Base-by-base conservation (phyloP, 2,329 filamentous ascomycete genomes). In the Proliferodiscus dingleyae region DNA sequence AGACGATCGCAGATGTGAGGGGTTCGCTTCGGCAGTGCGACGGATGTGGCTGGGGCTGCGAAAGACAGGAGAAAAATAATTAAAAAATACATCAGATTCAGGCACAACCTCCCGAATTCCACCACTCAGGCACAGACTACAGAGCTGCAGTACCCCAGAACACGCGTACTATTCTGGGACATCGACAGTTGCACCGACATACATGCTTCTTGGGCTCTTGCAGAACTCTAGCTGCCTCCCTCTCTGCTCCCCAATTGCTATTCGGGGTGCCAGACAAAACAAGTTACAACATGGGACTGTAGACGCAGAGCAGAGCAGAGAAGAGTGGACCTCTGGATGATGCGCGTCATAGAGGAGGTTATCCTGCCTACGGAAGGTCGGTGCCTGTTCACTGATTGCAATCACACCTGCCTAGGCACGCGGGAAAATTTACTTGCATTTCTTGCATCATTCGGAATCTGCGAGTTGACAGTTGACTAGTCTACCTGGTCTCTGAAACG, bases 371-470 rank as follows among this genome's bases (percentile, higher is more conserved):
- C 6, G 24, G 24, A 6, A 26, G 24, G 24, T 26, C 11, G 24
- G 6, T 26, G 6, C 6, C 24, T 26, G 24, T 36, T 45, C 40
- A 10, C 37, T 3, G 10, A 16, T 36, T 15, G 39, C n/a, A n/a
- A 18, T 29, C 32, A 34, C 19, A 45, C 34, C 19, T 49, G 34
- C 9, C 46, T 41, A n/a, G 3, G 42, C 23, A 24, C 29, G 33
- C 33, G 18, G 4, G 24, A 36, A 23, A 30, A 30, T 19, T n/a
- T 46, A 42, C 37, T 50, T 53, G 51, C 58, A 57, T 58, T 50
- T 60, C 55, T 60, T 57, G 53, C 51, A 58, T 61, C 60, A 55
- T 60, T 59, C 55, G 34, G 18, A 37, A 55, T 60, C 54, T 57
- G 51, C 53, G 52, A 52, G 49, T 52, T 52, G 51, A 56, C 57